Evolutionary conservation across 2,329 filamentous ascomycete species (phyloP).

Genomic region (Sporothrix schenckii): DNA sequence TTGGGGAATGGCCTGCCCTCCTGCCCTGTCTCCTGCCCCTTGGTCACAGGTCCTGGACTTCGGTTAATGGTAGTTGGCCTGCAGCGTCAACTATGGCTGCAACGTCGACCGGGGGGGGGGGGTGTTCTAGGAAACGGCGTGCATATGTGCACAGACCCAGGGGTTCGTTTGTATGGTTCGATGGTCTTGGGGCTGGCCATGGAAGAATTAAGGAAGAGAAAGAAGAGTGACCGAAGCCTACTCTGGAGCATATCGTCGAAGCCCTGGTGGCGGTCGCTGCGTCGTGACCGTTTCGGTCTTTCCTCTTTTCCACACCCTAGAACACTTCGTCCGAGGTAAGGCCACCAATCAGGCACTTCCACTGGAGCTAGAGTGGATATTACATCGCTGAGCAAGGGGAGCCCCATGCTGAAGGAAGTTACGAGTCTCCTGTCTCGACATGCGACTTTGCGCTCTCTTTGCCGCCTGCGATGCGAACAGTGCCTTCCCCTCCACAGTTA

Average conservation of each 20-base stretch:
- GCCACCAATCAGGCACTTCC: constrained; percentile 35
- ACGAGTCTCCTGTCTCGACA: background rate
- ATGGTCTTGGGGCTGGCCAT: constrained; percentile 12
- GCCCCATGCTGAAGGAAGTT: constrained; percentile 9
- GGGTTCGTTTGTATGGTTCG: constrained; percentile 19
- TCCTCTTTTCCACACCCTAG: background rate
- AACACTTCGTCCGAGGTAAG: constrained; percentile 35
- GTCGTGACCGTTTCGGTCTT: background rate
- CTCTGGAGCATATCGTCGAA: background rate
- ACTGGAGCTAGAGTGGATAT: constrained; percentile 13
- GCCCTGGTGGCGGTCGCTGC: background rate
- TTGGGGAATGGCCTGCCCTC: too few species aligned
- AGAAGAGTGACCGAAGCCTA: constrained; percentile 13
- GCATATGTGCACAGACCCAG: constrained; percentile 20
- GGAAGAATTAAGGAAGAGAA: constrained; percentile 7
- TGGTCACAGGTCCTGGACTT: background rate
- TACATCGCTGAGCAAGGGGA: background rate
- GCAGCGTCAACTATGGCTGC: background rate
- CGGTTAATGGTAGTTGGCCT: constrained; percentile 15
- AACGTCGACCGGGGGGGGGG: background rate
- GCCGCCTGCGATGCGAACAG: too few species aligned
- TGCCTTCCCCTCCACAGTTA: too few species aligned
- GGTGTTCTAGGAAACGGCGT: background rate
- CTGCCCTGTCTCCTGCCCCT: background rate
- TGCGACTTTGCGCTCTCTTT: too few species aligned